phyloP scores from a whole-genome alignment of 2,329 filamentous ascomycete species.

The Decorospora gaudefroyi region DNA sequence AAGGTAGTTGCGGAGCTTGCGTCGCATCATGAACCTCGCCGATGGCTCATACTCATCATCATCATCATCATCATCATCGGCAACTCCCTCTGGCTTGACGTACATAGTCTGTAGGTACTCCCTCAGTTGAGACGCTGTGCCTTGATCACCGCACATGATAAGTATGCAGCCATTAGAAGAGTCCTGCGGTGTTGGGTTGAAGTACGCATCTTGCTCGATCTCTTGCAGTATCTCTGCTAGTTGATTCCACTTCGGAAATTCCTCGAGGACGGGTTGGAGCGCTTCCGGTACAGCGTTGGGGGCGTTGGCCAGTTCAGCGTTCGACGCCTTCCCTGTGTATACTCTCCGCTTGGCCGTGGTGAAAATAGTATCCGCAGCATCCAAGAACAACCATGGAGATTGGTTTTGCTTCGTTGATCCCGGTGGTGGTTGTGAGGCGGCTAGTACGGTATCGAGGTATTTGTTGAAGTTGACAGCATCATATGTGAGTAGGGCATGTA shows the following conservation, averaged over 20 bases:
- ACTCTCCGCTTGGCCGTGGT: slow-evolving; percentile 86
- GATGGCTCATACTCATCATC: slow-evolving; percentile 66
- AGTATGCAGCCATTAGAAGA: slow-evolving; percentile 90
- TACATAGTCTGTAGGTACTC: slow-evolving; percentile 94
- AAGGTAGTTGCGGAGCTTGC: slow-evolving; percentile 83
- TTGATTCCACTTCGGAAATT: slow-evolving; percentile 90
- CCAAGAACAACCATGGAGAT: slow-evolving; percentile 94
- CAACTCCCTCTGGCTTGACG: slow-evolving; percentile 59
- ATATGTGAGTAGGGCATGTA: slow-evolving; percentile 79
- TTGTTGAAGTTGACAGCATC: slow-evolving; percentile 91
- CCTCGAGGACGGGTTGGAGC: slow-evolving; percentile 81
- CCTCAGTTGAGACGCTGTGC: slow-evolving; percentile 82
- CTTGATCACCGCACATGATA: slow-evolving; percentile 91
- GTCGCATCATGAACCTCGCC: slow-evolving; percentile 85
- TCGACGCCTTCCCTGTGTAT: slow-evolving; percentile 73
- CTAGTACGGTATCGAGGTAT: slow-evolving; percentile 91
- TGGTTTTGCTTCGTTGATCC: slow-evolving; percentile 86
- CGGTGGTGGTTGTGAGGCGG: slow-evolving; percentile 84
- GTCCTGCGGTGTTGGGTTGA: slow-evolving; percentile 75
- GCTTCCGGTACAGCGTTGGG: slow-evolving; percentile 60
- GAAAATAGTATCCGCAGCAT: slow-evolving; percentile 93
- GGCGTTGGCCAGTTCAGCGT: slow-evolving; percentile 56
- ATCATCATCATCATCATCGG: slow-evolving; percentile 58
- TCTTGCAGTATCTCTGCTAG: slow-evolving; percentile 90
- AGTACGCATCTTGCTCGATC: slow-evolving; percentile 87